Percentiles rank a stretch among this genome's conserved stretches.
Conservation (phyloP, 2,329 filamentous ascomycete genomes). For the Pseudocercospora vitis region DNA sequence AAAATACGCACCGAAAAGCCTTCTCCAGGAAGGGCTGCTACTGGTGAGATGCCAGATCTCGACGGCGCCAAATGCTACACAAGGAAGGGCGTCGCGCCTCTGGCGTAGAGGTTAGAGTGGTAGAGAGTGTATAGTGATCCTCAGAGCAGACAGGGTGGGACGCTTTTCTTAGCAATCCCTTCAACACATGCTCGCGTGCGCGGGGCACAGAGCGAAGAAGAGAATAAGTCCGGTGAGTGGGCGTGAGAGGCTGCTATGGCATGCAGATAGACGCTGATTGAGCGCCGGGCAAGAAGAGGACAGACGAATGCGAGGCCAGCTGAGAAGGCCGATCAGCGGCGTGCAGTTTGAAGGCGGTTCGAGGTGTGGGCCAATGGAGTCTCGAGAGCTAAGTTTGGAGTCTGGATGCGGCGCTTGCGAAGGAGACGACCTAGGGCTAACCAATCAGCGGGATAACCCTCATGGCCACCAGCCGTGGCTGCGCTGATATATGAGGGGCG, state of each 20-base stretch:
- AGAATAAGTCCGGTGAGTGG: conserved; percentile 20
- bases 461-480: conserved; percentile 26
- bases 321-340: conserved; percentile 16
- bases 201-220: conserved; percentile 7
- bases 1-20: conserved; percentile 35
- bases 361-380: conserved; percentile 19
- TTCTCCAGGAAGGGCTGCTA: conserved; percentile 37
- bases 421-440: conserved; percentile 10
- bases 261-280: conserved; percentile 20
- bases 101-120: conserved; percentile 22
- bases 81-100: conserved; percentile 30
- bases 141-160: conserved; percentile 20
- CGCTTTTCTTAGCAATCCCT: conserved; percentile 34
- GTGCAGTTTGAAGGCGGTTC: conserved; percentile 19
- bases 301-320: conserved; percentile 20
- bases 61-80: conserved; percentile 33
- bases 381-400: conserved; percentile 13
- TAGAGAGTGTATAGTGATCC: conserved; percentile 25
- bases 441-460: conserved; percentile 25
- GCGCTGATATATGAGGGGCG: conserved; percentile 22
- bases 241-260: too few relatives aligned
- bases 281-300: conserved; percentile 14
- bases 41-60: conserved; percentile 38
- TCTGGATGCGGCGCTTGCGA: conserved; percentile 4
- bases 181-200: conserved; percentile 34